These are phyloP conservation scores for Haplosporangium sp. DNA, from an alignment of 371 early-diverging fungal species.

Conservation along the genomic window DNA sequence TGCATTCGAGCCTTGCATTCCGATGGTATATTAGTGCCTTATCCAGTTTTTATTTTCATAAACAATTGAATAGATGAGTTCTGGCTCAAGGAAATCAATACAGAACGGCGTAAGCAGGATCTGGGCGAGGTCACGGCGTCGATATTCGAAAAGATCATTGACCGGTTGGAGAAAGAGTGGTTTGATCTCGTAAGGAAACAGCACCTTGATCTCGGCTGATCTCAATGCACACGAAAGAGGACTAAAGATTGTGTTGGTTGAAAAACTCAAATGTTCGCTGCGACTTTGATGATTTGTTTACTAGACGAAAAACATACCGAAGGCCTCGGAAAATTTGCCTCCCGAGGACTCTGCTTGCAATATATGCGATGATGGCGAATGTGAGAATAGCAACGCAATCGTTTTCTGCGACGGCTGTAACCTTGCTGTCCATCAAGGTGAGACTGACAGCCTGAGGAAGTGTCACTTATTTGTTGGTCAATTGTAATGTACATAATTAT, in stretches of 20 bases:
- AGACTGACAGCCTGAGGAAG: background rate
- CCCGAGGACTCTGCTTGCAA: constrained; percentile 91
- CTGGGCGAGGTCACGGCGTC: constrained; percentile 65
- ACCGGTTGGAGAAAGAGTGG: constrained; percentile 96
- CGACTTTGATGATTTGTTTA: no score
- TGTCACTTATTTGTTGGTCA: no score
- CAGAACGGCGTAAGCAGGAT: constrained; percentile 67
- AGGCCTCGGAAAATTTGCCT: constrained; percentile 58
- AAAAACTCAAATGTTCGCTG: no score
- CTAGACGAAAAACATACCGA: constrained; percentile 70
- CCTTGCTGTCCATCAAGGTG: constrained; percentile 97
- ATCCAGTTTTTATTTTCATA: no score
- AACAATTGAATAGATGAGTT: constrained; percentile 60
- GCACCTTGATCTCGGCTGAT: background rate
- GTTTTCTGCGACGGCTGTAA: constrained; percentile 99
- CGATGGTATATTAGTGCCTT: no score
- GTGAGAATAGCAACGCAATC: constrained; percentile 97
- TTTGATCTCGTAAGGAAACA: constrained; percentile 79
- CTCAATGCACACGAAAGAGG: no score
- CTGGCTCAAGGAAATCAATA: constrained; percentile 83
- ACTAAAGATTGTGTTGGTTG: no score
- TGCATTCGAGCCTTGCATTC: no score
- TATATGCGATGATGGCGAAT: constrained; percentile 96
- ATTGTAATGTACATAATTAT: no score
- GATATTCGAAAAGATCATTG: constrained; percentile 91